Percentiles rank a stretch among this genome's conserved stretches.
phyloP scores from a whole-genome alignment of 2,329 filamentous ascomycete genomes.

The Plenodomus biglobosus region DNA sequence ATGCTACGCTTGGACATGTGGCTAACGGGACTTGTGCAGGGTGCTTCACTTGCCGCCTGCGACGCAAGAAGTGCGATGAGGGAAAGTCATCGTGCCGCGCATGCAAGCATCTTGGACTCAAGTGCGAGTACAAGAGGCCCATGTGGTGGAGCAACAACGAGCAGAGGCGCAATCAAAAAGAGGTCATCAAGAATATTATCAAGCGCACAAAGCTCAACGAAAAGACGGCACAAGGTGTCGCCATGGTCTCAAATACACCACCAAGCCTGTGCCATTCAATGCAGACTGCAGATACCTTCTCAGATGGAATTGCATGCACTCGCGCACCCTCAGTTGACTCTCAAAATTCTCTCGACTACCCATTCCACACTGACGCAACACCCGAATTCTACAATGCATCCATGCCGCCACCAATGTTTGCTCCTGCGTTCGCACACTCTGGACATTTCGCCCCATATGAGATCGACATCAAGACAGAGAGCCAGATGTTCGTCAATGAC shows the following conservation, averaged over 20 bases:
- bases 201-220: constrained; percentile 94
- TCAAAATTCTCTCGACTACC: constrained; percentile 64
- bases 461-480: constrained; percentile 93
- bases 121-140: constrained; percentile 94
- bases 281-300: constrained; percentile 77
- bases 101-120: constrained; percentile 72
- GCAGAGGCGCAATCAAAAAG: constrained; percentile 81
- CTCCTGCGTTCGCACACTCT: constrained; percentile 51
- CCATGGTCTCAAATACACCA: constrained; percentile 62
- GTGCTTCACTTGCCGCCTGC: constrained; percentile 68
- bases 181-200: constrained; percentile 95
- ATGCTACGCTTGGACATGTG: constrained; percentile 37
- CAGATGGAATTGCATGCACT: constrained; percentile 68
- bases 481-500: constrained; percentile 91
- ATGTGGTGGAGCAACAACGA: constrained; percentile 98
- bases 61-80: constrained; percentile 71
- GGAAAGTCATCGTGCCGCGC: constrained; percentile 64
- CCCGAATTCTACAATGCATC: constrained; percentile 61
- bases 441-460: constrained; percentile 79
- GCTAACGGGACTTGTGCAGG: constrained; percentile 52
- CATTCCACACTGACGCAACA: constrained; percentile 65
- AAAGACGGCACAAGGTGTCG: constrained; percentile 64
- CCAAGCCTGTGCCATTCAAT: constrained; percentile 80
- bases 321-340: constrained; percentile 80
- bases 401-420: constrained; percentile 57